phyloP scores from a whole-genome alignment of 2,329 filamentous ascomycete genomes.

The Sclerotinia nivalis region DNA sequence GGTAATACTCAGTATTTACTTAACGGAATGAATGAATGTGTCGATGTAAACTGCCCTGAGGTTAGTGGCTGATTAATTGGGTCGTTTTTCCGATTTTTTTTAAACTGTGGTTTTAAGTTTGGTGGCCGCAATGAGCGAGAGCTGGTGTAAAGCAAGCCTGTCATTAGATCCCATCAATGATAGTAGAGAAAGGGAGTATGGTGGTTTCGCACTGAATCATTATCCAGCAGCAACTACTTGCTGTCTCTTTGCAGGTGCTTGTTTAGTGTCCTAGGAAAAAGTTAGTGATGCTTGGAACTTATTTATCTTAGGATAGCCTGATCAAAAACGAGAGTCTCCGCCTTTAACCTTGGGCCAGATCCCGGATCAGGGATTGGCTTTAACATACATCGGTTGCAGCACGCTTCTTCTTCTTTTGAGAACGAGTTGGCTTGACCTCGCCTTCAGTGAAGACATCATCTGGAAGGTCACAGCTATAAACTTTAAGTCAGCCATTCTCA shows the following conservation, averaged over 20 bases:
- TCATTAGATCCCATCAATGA: conserved; percentile 39
- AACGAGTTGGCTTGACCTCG: conserved; percentile 64
- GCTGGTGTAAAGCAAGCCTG: conserved; percentile 28
- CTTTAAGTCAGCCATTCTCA: conserved; percentile 32
- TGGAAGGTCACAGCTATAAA: conserved; percentile 75
- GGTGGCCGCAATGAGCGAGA: conserved; percentile 10
- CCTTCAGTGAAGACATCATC: conserved; percentile 84
- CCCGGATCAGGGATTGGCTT: conserved; percentile 22
- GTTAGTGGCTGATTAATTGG: conserved; percentile 15
- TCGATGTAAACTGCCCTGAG: conserved; percentile 2
- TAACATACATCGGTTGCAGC: conserved; percentile 38
- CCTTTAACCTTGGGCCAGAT: conserved; percentile 23
- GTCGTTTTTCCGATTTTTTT: conserved; percentile 7
- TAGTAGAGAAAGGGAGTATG: conserved; percentile 29
- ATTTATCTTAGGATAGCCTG: conserved; percentile 10
- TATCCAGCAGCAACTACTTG: conserved; percentile 40
- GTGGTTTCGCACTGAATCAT: conserved; percentile 36
- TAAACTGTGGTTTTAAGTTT: not conserved
- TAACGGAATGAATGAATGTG: conserved; percentile 24
- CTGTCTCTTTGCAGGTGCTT: conserved; percentile 40
- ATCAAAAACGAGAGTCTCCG: conserved; percentile 22
- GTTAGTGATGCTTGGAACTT: conserved; percentile 31
- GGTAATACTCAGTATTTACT: conserved; percentile 29
- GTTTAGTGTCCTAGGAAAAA: conserved; percentile 34
- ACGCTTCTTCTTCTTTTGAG: conserved; percentile 41